phyloP scores from a whole-genome alignment of 2,329 filamentous ascomycete genomes.

The Paramyrothecium sp. region DNA sequence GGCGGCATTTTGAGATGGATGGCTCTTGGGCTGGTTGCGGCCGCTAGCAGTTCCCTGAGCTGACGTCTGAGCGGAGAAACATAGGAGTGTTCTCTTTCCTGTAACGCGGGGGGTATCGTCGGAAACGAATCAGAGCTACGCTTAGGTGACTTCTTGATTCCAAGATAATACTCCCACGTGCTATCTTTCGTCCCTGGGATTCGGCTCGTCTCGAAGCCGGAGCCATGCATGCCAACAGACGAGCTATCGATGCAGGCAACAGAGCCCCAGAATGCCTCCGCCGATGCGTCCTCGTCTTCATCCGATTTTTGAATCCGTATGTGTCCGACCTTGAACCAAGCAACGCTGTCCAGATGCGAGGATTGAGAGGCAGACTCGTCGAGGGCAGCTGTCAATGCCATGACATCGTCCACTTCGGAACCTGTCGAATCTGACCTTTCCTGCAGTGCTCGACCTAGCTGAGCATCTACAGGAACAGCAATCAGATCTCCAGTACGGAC shows the following conservation, averaged over 20 bases:
- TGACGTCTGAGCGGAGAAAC: conserved; percentile 65
- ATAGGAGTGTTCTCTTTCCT: conserved; percentile 47
- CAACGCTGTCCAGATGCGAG: conserved; percentile 59
- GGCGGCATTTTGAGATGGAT: conserved; percentile 86
- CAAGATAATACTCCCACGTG: conserved; percentile 88
- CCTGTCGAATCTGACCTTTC: conserved; percentile 61
- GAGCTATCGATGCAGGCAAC: conserved; percentile 83
- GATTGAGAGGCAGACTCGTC: conserved; percentile 20
- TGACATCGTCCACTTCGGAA: conserved; percentile 70
- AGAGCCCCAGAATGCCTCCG: conserved; percentile 77
- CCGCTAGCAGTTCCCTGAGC: conserved; percentile 80
- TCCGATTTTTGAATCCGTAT: conserved; percentile 58
- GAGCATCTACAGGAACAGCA: conserved; percentile 84
- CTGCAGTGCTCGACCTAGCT: conserved; percentile 77
- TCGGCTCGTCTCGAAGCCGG: conserved; percentile 80
- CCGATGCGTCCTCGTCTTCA: conserved; percentile 56
- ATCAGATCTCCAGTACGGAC: conserved; percentile 86
- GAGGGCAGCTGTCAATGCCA: conserved; percentile 47
- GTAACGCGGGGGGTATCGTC: conserved; percentile 34
- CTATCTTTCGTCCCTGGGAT: conserved; percentile 74
- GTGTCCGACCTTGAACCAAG: conserved; percentile 90
- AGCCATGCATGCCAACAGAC: conserved; percentile 86
- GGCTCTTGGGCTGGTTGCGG: conserved; percentile 83
- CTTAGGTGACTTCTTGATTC: conserved; percentile 65
- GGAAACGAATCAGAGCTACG: conserved; percentile 33